phyloP scores from a whole-genome alignment of 139 green algal genomes.

The Chlamydomonas sp. region DNA sequence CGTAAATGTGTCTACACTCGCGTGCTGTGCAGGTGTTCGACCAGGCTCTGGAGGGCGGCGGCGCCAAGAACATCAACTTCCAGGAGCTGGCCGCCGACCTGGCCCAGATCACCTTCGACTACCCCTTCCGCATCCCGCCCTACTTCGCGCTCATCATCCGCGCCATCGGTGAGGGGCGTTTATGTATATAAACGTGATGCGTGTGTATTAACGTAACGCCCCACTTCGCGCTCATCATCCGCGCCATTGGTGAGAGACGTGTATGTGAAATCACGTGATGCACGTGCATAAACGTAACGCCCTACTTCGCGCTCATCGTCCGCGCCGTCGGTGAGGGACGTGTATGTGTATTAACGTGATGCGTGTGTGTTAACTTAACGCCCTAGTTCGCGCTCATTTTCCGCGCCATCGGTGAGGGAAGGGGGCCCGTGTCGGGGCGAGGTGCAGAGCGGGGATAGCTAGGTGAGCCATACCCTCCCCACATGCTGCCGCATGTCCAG shows the following conservation, averaged over 20 bases:
- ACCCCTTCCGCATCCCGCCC: slow-evolving; percentile 87
- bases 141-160: slow-evolving; percentile 95
- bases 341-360: slow-evolving; percentile 2
- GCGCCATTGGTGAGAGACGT: slow-evolving; percentile 80
- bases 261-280: not conserved
- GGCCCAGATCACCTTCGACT: slow-evolving; percentile 99
- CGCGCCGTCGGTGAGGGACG: no score
- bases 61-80: slow-evolving; percentile 98
- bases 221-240: slow-evolving; percentile 92
- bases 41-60: slow-evolving; percentile 86
- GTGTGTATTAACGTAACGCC: slow-evolving; percentile 17
- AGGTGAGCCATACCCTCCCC: no score
- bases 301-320: no score
- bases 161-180: slow-evolving; percentile 79
- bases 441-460: no score
- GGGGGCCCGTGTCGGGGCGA: no score
- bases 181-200: no score
- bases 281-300: no score
- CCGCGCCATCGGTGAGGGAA: no score
- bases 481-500: no score
- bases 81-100: slow-evolving; percentile 97
- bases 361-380: no score
- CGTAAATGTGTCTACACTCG: not conserved
- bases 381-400: no score
- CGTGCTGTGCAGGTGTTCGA: slow-evolving; percentile 55